Conservation (phyloP, 495 filamentous ascomycete species). For the Chaetomium cochliodes region DNA sequence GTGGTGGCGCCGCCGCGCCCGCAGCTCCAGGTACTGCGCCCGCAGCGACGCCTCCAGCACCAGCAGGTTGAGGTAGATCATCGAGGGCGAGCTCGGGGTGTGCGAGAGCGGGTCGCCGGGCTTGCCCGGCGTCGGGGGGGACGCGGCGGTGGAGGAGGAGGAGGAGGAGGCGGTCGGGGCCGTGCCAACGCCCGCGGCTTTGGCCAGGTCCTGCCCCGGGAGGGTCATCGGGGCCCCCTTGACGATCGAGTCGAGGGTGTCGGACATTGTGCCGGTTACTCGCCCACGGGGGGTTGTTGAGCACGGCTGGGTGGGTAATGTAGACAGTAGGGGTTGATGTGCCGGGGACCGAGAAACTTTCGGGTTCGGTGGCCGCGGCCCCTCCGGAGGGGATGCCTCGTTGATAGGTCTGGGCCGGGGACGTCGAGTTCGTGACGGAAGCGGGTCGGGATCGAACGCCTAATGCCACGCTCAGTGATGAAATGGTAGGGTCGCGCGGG, state of each 20-base stretch:
- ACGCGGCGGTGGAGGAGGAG: no score
- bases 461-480: neutral
- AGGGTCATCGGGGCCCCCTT: conserved; percentile 64
- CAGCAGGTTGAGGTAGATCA: conserved; percentile 97
- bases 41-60: conserved; percentile 94
- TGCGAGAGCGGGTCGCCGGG: conserved; percentile 71
- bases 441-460: no score
- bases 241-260: conserved; percentile 79
- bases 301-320: neutral
- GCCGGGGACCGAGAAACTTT: neutral
- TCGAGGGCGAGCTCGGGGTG: conserved; percentile 84
- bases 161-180: conserved; percentile 42
- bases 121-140: conserved; percentile 46
- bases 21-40: conserved; percentile 85
- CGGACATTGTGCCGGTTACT: conserved; percentile 43
- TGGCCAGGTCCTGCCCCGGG: conserved; percentile 37
- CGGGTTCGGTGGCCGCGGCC: conserved; percentile 15
- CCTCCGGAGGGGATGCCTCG: neutral
- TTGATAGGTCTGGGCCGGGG: neutral
- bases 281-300: neutral
- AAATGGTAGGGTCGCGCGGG: neutral
- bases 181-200: conserved; percentile 37
- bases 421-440: neutral
- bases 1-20: conserved; percentile 84
- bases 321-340: neutral